Evolutionary conservation across 2,329 filamentous ascomycete species (phyloP).

Genomic region (Akanthomyces uredinophilus): DNA sequence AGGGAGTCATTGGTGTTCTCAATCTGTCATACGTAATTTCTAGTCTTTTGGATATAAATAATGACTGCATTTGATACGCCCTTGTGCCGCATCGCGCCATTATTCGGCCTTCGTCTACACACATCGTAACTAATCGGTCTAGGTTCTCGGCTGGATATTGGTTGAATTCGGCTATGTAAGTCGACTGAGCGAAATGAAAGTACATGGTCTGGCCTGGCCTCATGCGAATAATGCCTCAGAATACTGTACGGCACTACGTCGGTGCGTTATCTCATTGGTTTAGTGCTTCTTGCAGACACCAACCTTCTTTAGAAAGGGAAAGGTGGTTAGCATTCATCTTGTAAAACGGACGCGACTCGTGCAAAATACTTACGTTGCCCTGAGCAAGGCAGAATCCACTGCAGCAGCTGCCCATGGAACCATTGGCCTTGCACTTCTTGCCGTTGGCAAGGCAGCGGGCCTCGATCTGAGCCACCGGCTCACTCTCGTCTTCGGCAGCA

Average conservation of each 20-base stretch:
- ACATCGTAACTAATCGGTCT: too few species aligned
- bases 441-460: background rate
- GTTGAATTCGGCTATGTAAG: background rate
- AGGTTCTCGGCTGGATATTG: background rate
- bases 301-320: background rate
- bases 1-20: background rate
- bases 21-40: conserved; percentile 8
- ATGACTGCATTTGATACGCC: conserved; percentile 2
- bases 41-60: conserved; percentile 13
- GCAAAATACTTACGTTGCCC: background rate
- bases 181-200: background rate
- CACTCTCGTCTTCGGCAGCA: background rate
- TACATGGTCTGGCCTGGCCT: background rate
- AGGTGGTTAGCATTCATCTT: background rate
- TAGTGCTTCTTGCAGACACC: conserved; percentile 1
- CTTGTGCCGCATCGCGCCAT: background rate
- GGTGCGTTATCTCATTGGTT: background rate
- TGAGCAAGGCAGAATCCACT: background rate
- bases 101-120: background rate
- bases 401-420: background rate
- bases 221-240: background rate
- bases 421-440: background rate
- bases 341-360: background rate
- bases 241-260: background rate
- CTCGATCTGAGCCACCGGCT: background rate